Base-by-base conservation (phyloP, 495 filamentous ascomycete species). In the Durotheca rogersii region DNA sequence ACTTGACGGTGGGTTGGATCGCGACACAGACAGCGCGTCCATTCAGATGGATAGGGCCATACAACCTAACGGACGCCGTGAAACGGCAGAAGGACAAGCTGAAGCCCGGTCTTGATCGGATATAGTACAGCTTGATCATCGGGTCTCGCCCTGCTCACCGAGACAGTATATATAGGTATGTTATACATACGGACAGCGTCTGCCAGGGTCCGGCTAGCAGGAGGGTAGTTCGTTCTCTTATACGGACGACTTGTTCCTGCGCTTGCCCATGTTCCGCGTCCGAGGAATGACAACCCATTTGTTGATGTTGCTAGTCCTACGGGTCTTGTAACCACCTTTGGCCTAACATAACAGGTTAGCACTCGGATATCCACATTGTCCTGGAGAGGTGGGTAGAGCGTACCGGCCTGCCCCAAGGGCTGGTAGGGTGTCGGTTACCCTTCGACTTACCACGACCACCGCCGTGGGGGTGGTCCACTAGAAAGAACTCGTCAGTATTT, bases 361-460 rank as follows among this genome's bases (percentile, higher is more conserved):
- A 63, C 14, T 37, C 12, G 47, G 42, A 41, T 19, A 44, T 10
- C 32, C 12, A 12, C 47, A 32, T 35, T 5, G 18, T 21, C 34
- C 10, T 21, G 23, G 7, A 51, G 32, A 46, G 14, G 20, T 11
- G 55, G 29, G 19, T 37, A 47, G 29, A 27, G 81, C 88, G 68
- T 86, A 95, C 90, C 71, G 89, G 90, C 65, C 81, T 84, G 61
- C 94, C 94, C 93, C 93, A 98, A 50, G 90, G 90, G 74, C 89
- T 95, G 66, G 90, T 88, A 34, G 94, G 91, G 66, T 93, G 75
- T 46, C 88, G 80, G 68, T 97, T 97, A 78, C 93, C 91, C 86
- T 98, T 97, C 17, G 89, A 95, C 75, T 98, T 98, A 67, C 93
- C 93, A 75, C 94, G 80, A 66, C 93, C 93, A 85, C 93, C 93